Evolutionary conservation across 495 filamentous ascomycete genomes (phyloP).

Genomic region (Jackrogersella multiformis): DNA sequence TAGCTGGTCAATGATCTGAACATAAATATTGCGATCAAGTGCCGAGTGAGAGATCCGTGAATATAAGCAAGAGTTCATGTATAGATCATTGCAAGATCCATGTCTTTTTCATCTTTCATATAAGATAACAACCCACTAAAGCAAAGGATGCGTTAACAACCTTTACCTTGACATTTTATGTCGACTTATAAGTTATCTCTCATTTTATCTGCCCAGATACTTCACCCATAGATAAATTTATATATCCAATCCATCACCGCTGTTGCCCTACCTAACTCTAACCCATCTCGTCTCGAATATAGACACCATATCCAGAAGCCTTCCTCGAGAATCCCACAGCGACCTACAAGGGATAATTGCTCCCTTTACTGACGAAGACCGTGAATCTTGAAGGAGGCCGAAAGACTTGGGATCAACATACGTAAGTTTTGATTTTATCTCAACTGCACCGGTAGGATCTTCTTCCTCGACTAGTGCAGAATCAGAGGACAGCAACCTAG

Average conservation of each 20-base stretch:
- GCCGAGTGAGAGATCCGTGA: no score
- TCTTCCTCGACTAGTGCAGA: neutral
- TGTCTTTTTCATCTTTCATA: no score
- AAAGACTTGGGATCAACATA: slow-evolving; percentile 22
- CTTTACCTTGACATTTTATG: no score
- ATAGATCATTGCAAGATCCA: no score
- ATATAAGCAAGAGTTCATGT: no score
- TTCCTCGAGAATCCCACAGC: slow-evolving; percentile 43
- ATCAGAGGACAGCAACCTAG: neutral
- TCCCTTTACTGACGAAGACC: slow-evolving; percentile 14
- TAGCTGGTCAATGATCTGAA: no score
- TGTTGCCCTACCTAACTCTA: neutral
- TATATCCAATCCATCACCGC: neutral
- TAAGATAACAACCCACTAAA: no score
- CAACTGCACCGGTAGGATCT: neutral
- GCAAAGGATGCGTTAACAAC: no score
- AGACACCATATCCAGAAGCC: slow-evolving; percentile 34
- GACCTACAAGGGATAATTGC: slow-evolving; percentile 42
- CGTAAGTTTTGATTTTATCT: slow-evolving; percentile 32
- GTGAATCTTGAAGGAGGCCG: neutral
- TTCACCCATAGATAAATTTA: neutral
- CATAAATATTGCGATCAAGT: neutral
- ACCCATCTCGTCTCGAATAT: slow-evolving; percentile 41
- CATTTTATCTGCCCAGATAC: no score
- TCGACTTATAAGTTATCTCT: no score